These are phyloP conservation scores for Fusarium clavum DNA, from an alignment of 2,329 filamentous ascomycete species.

Conservation along the genomic window DNA sequence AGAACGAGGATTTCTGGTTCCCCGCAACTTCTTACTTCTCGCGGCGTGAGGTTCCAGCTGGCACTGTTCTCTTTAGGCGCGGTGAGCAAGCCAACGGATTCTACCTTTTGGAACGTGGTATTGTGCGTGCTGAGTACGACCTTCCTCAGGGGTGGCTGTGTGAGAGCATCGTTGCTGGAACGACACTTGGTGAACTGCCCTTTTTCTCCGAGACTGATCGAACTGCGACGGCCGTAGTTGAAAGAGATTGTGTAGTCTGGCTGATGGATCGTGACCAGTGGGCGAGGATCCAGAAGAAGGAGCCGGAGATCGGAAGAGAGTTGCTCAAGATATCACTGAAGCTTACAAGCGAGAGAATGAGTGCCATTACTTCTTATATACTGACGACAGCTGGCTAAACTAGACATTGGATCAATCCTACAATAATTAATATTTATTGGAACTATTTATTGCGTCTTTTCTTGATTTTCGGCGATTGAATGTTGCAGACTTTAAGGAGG, in stretches of 20 bases:
- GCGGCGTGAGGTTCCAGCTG: slow-evolving; percentile 73
- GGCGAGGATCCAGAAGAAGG: slow-evolving; percentile 75
- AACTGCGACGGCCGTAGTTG: slow-evolving; percentile 87
- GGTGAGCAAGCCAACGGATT: slow-evolving; percentile 85
- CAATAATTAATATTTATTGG: slow-evolving; percentile 8
- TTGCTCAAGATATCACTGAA: slow-evolving; percentile 89
- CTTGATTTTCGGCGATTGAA: not conserved
- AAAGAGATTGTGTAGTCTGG: slow-evolving; percentile 87
- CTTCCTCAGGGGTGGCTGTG: slow-evolving; percentile 89
- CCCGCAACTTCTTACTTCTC: slow-evolving; percentile 80
- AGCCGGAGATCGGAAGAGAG: slow-evolving; percentile 84
- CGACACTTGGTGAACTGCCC: slow-evolving; percentile 93
- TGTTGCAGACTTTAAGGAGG: not conserved
- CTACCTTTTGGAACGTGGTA: slow-evolving; percentile 89
- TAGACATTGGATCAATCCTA: not conserved
- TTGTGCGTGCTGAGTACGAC: slow-evolving; percentile 90
- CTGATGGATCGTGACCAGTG: slow-evolving; percentile 78
- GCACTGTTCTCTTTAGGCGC: slow-evolving; percentile 79
- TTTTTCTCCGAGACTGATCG: slow-evolving; percentile 93
- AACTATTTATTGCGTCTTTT: not conserved
- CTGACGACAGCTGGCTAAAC: slow-evolving; percentile 61
- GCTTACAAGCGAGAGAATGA: slow-evolving; percentile 93
- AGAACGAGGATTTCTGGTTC: slow-evolving; percentile 97
- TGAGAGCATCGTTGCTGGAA: slow-evolving; percentile 92
- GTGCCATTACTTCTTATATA: slow-evolving; percentile 69